A percentile compares a stretch with the other conserved stretches of the same genome.
These are phyloP conservation scores for Circinella umbellata DNA, from an alignment of 371 early-diverging fungal species.

Conservation along the genomic window DNA sequence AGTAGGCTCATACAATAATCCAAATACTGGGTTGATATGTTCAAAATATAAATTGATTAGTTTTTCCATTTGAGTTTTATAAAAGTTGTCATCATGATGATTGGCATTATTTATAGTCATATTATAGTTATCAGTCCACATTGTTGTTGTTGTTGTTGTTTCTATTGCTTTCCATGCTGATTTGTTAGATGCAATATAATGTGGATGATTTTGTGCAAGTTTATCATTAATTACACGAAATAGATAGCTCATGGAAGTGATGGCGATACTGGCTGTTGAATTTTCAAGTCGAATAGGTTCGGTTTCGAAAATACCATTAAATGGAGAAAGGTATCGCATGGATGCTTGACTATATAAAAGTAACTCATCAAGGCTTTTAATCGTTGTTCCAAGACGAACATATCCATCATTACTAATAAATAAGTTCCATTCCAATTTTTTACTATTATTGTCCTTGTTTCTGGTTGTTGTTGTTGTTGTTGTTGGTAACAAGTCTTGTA, in stretches of 20 bases:
- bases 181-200: too few species aligned
- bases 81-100: not conserved
- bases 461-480: not conserved
- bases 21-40: not conserved
- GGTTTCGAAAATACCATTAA: not conserved
- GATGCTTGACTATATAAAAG: not conserved
- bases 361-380: not conserved
- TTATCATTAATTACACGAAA: too few species aligned
- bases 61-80: not conserved
- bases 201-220: too few species aligned
- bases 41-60: not conserved
- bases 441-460: too few species aligned
- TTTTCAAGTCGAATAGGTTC: not conserved
- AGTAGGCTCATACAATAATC: not conserved
- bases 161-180: too few species aligned
- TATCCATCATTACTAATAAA: not conserved
- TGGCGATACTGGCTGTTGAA: not conserved
- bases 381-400: not conserved
- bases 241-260: not conserved
- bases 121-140: too few species aligned
- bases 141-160: too few species aligned
- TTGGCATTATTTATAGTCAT: too few species aligned
- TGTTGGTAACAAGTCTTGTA: not conserved
- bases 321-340: not conserved
- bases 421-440: not conserved